Evolutionary conservation across 2,329 filamentous ascomycete species (phyloP), one percentile per base, ranked within the genome.

Genomic region (Periconia digitata): DNA sequence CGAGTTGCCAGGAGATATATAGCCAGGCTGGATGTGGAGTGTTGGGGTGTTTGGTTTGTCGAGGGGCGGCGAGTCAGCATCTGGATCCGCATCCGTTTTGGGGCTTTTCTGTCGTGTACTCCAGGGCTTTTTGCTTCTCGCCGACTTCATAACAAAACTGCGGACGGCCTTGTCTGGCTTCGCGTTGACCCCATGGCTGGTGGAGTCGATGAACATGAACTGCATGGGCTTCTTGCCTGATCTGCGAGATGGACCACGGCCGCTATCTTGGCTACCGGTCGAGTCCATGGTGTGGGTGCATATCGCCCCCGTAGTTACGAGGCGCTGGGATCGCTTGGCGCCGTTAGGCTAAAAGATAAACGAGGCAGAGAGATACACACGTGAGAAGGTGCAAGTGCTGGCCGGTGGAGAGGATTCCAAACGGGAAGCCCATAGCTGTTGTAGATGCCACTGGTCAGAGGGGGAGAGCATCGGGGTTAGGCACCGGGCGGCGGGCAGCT

Each of bases 141-240:
- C 67, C 27, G 61, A 59, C 37, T 69, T 66, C 67, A 70, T 70
- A 3, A 70, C 66, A 59, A 69, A 69, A n/a, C 64, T 67, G 38
- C 67, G 47, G 12, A 69, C 64, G 8, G 55, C 54, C 46, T 61
- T 64, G 37, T 67, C 55, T 13, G 64, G 66, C 42, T 69, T 69
- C 16, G 62, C 57, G 29, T 64, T 65, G 15, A 58, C 47, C 8
- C 63, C 65, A 32, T 62, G 54, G 40, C 55, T 54, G 37, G 56
- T 60, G 17, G 66, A 63, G 41, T 70, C 66, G 32, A 70, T 66
- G 55, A 70, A 70, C 60, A 69, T 65, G 49, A 69, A 70, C 16
- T 62, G 49, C 50, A 47, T 60, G 23, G 56, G 56, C 38, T 38
- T 48, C 47, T 56, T 62, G 7, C 42, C 40, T 12, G 49, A 43